These are phyloP conservation scores for Picea engelmannii DNA, from an alignment of 83 land plant species.

Conservation along the genomic window DNA sequence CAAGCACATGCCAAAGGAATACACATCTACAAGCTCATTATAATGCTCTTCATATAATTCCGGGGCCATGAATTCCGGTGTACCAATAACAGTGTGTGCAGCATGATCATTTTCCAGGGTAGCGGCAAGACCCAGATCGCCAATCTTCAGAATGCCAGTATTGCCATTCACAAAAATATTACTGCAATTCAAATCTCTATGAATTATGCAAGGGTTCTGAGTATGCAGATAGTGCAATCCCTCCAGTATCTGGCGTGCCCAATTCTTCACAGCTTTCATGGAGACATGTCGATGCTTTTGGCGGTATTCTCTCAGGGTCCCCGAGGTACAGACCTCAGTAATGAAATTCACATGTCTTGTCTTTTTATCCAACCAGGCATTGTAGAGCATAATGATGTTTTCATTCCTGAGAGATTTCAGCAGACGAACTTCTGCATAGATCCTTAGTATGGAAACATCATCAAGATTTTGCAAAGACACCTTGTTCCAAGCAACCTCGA, in stretches of 20 bases:
- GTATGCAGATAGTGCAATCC: conserved; percentile 74
- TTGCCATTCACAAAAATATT: conserved; percentile 90
- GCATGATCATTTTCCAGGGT: conserved; percentile 62
- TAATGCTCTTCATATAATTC: conserved; percentile 88
- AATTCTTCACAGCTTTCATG: conserved; percentile 65
- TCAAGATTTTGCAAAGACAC: conserved; percentile 51
- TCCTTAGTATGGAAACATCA: conserved; percentile 43
- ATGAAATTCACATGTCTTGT: conserved; percentile 64
- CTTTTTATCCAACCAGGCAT: conserved; percentile 45
- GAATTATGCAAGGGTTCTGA: conserved; percentile 81
- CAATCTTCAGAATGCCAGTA: conserved; percentile 77
- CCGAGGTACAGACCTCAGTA: conserved; percentile 84
- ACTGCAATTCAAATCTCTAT: conserved; percentile 83
- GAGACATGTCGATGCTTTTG: conserved; percentile 78
- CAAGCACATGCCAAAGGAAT: conserved; percentile 88
- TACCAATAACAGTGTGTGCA: conserved; percentile 76
- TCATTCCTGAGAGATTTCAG: conserved; percentile 48
- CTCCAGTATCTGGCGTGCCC: conserved; percentile 72
- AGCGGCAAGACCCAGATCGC: conserved; percentile 81
- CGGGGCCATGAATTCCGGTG: conserved; percentile 90
- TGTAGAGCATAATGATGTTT: conserved; percentile 64
- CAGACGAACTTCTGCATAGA: conserved; percentile 71
- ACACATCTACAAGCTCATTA: conserved; percentile 84
- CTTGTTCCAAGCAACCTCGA: conserved; percentile 92
- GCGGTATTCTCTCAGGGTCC: conserved; percentile 74